phyloP scores from a whole-genome alignment of 2,329 filamentous ascomycete species.

The Neurospora crassa region DNA sequence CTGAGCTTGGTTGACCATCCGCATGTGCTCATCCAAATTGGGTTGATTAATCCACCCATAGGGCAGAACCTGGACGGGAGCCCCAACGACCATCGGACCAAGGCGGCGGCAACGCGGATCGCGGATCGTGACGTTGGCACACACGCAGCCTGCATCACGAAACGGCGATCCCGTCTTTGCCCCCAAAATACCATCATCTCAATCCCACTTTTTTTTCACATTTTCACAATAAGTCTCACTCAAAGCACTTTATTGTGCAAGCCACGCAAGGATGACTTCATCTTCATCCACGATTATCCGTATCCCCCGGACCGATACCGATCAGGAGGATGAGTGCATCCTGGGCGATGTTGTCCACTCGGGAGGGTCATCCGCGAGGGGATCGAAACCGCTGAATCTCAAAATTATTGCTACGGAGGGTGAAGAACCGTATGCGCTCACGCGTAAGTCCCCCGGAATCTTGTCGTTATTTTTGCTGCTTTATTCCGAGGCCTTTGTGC shows the following conservation, averaged over 20 bases:
- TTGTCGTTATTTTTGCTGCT: neutral
- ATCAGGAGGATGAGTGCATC: conserved; percentile 38
- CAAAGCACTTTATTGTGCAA: neutral
- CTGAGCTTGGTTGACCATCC: neutral
- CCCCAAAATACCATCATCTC: neutral
- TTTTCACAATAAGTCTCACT: neutral
- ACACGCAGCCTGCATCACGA: neutral
- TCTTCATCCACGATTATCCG: conserved; percentile 36
- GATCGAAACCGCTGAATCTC: conserved; percentile 45
- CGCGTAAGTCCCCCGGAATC: conserved; percentile 36
- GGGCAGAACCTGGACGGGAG: neutral
- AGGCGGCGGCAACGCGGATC: neutral
- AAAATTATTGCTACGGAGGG: conserved; percentile 61
- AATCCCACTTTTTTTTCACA: neutral
- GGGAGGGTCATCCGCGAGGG: conserved; percentile 11
- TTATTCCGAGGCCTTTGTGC: neutral
- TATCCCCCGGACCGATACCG: conserved; percentile 42
- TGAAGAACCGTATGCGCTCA: conserved; percentile 46
- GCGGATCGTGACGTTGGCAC: neutral
- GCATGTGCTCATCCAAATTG: neutral
- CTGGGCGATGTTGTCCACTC: conserved; percentile 49
- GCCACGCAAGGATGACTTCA: neutral
- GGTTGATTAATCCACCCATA: neutral
- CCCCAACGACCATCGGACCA: neutral
- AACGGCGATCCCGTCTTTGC: neutral